Conservation (phyloP, 2,329 filamentous ascomycete genomes). For the Hymenoscyphus salicellus region DNA sequence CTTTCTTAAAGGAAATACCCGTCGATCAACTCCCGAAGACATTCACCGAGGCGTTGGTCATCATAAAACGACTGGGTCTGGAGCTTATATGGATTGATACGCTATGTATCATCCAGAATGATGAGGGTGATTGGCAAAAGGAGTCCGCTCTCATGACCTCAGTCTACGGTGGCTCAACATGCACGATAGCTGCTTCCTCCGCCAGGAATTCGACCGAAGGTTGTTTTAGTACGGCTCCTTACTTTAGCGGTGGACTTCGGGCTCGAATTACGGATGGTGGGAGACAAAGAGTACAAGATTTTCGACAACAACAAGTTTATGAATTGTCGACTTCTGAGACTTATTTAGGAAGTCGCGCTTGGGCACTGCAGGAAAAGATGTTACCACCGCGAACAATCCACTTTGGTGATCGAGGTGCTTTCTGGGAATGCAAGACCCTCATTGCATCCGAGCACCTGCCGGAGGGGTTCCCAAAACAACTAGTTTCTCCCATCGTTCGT, state of each 20-base stretch:
- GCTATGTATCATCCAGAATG: conserved; percentile 17
- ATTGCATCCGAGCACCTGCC: conserved; percentile 6
- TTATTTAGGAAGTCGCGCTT: conserved; percentile 8
- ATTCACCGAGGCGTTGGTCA: conserved; percentile 28
- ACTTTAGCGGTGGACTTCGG: background rate
- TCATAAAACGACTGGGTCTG: conserved; percentile 21
- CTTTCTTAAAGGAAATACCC: conserved; percentile 12
- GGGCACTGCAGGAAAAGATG: conserved; percentile 18
- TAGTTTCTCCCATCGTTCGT: background rate
- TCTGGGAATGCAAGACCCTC: conserved; percentile 14
- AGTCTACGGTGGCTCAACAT: conserved; percentile 14
- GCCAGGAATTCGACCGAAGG: conserved; percentile 11
- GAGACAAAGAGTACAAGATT: background rate
- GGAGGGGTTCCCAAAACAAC: background rate
- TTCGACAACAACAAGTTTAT: background rate
- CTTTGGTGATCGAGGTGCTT: conserved; percentile 5
- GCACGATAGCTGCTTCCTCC: conserved; percentile 18
- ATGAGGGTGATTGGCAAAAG: conserved; percentile 21
- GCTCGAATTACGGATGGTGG: background rate
- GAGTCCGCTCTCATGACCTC: conserved; percentile 16
- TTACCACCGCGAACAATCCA: conserved; percentile 16
- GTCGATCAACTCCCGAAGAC: conserved; percentile 22
- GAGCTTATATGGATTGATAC: conserved; percentile 31
- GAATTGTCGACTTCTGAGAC: background rate
- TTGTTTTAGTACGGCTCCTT: conserved; percentile 5